Conservation (phyloP, 2,329 filamentous ascomycete species). For the Blastomyces gilchristii region DNA sequence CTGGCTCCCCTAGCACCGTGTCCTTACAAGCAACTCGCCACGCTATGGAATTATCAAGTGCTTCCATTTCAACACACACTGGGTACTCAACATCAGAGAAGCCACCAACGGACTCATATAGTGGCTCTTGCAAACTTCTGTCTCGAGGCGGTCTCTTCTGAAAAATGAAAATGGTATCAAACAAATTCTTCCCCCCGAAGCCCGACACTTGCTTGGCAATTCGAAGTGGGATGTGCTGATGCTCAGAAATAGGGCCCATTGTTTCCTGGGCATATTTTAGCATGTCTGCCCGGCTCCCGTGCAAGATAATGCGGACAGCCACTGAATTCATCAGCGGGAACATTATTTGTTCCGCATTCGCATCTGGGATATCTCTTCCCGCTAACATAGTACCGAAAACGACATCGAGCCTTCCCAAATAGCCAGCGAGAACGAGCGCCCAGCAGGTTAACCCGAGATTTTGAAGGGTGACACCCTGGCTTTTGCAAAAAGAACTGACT, state of each 20-base stretch:
- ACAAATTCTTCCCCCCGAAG: conserved; percentile 39
- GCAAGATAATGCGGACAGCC: conserved; percentile 59
- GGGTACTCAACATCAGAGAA: conserved; percentile 67
- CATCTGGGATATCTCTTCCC: conserved; percentile 64
- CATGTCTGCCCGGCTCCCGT: conserved; percentile 56
- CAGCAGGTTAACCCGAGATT: conserved; percentile 67
- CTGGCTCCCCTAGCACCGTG: conserved; percentile 39
- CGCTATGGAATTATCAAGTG: conserved; percentile 43
- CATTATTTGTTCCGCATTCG: conserved; percentile 54
- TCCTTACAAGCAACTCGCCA: conserved; percentile 66
- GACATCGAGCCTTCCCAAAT: conserved; percentile 58
- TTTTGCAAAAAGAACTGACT: conserved; percentile 53
- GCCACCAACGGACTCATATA: conserved; percentile 56
- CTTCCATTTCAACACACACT: conserved; percentile 70
- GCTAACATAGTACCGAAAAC: conserved; percentile 75
- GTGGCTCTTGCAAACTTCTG: conserved; percentile 12
- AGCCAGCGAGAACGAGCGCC: conserved; percentile 57
- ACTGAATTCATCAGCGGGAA: conserved; percentile 94
- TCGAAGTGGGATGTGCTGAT: conserved; percentile 68
- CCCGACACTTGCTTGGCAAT: conserved; percentile 50
- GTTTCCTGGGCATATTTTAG: conserved; percentile 64
- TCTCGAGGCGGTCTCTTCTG: conserved; percentile 43
- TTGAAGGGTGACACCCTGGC: conserved; percentile 60
- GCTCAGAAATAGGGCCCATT: conserved; percentile 54
- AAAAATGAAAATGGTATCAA: conserved; percentile 57